A percentile compares a stretch with the other conserved stretches of the same genome.
Conservation (phyloP, 83 land plant genomes). For the Picea engelmannii region DNA sequence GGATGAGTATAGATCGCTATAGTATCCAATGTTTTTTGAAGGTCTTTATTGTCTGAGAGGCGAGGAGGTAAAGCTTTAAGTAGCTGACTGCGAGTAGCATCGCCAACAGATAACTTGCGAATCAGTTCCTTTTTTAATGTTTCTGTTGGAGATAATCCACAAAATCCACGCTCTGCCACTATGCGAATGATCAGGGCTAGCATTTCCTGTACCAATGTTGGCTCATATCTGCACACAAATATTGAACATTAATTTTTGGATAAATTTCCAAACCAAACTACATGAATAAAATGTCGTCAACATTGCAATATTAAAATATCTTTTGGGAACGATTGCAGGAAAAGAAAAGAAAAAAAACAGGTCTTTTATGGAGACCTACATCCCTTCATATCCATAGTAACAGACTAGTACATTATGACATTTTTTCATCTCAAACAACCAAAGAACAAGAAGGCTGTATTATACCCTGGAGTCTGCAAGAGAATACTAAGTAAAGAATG, state of each 20-base stretch:
- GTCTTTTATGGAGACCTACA: background rate
- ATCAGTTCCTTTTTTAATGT: slow-evolving; percentile 80
- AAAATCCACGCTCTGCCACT: slow-evolving; percentile 79
- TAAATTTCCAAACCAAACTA: background rate
- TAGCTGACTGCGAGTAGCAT: slow-evolving; percentile 95
- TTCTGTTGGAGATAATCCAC: slow-evolving; percentile 68
- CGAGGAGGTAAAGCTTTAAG: slow-evolving; percentile 83
- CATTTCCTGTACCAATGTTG: slow-evolving; percentile 77
- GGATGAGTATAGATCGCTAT: slow-evolving; percentile 83
- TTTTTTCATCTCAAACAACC: background rate
- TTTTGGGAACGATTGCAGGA: background rate
- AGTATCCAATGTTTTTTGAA: slow-evolving; percentile 67
- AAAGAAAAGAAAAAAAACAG: background rate
- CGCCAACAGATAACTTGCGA: slow-evolving; percentile 72
- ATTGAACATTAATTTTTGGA: background rate
- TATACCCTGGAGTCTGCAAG: background rate
- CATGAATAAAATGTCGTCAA: background rate
- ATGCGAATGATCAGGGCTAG: slow-evolving; percentile 80
- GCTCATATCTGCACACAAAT: slow-evolving; percentile 76
- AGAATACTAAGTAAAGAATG: background rate
- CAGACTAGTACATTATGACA: background rate
- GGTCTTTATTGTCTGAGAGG: slow-evolving; percentile 65
- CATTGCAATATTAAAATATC: too few relatives aligned
- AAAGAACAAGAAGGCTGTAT: background rate
- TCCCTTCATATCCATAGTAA: background rate